Conservation (phyloP, 2,329 filamentous ascomycete genomes). For the Ceratocystis cubensis region DNA sequence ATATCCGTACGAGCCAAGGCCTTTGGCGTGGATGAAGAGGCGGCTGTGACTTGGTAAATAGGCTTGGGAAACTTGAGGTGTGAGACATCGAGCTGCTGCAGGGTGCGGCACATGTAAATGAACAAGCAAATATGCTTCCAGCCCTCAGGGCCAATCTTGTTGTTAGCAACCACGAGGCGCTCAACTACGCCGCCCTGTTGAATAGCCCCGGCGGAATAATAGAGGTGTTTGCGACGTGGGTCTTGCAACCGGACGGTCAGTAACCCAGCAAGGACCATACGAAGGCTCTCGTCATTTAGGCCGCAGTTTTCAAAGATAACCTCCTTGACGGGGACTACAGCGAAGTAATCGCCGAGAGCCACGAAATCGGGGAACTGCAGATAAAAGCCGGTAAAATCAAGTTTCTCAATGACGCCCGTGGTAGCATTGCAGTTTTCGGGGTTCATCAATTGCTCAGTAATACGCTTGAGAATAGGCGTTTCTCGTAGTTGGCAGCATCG, state of each 20-base stretch:
- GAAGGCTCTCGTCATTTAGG: constrained; percentile 71
- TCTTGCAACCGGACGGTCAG: constrained; percentile 63
- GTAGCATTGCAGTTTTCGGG: constrained; percentile 52
- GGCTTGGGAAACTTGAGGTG: constrained; percentile 59
- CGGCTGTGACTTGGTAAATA: constrained; percentile 22
- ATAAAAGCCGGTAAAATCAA: constrained; percentile 75
- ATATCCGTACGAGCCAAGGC: constrained; percentile 38
- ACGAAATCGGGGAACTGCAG: constrained; percentile 72
- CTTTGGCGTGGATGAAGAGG: constrained; percentile 23
- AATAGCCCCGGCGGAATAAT: constrained; percentile 28
- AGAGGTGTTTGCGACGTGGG: constrained; percentile 30
- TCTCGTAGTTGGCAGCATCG: constrained; percentile 89
- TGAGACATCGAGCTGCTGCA: constrained; percentile 78
- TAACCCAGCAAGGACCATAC: constrained; percentile 75
- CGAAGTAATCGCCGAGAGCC: constrained; percentile 85
- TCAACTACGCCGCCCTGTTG: constrained; percentile 64
- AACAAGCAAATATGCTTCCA: constrained; percentile 90
- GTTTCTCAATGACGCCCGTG: constrained; percentile 64
- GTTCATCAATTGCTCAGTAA: constrained; percentile 74
- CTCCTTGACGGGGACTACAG: constrained; percentile 81
- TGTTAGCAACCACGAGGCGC: constrained; percentile 79
- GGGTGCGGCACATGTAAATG: constrained; percentile 73
- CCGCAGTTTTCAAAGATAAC: constrained; percentile 78
- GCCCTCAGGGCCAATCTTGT: constrained; percentile 73
- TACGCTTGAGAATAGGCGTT: constrained; percentile 79